Evolutionary conservation across 768 basidiomycete genomes (phyloP).

Genomic region (Pleurotus giganteus): DNA sequence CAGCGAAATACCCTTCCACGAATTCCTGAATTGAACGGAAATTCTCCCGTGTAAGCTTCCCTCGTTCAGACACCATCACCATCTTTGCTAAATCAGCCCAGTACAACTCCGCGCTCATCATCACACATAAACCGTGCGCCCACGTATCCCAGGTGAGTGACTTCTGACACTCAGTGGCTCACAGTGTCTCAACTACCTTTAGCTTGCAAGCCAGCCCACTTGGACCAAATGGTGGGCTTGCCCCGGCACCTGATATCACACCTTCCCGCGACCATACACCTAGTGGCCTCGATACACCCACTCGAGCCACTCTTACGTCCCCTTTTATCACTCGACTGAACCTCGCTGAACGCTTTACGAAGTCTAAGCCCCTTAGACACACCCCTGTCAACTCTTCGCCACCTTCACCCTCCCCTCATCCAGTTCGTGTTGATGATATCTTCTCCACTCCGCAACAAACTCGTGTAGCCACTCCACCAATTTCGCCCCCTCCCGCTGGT

Average conservation of each 20-base stretch:
- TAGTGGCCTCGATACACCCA: conserved; percentile 26
- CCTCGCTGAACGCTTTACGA: conserved; percentile 22
- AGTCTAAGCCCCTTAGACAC: conserved; percentile 13
- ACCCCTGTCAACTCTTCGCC: conserved; percentile 15
- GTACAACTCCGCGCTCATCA: background rate
- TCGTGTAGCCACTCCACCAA: conserved; percentile 20
- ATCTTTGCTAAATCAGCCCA: background rate
- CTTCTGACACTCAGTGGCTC: background rate
- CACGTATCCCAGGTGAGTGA: background rate
- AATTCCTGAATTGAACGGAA: conserved; percentile 1
- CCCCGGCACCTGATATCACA: conserved; percentile 17
- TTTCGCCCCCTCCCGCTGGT: conserved; percentile 32
- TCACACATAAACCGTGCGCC: background rate
- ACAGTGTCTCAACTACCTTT: background rate
- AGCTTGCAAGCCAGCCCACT: conserved; percentile 20
- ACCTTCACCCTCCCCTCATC: conserved; percentile 13
- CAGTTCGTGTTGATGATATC: conserved; percentile 24
- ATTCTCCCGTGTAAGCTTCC: background rate
- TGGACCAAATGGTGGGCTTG: conserved; percentile 13
- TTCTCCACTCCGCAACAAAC: conserved; percentile 24
- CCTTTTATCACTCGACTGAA: conserved; percentile 43
- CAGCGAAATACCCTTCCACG: conserved; percentile 20
- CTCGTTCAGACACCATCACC: background rate
- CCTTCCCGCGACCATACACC: conserved; percentile 20
- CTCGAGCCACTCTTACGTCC: conserved; percentile 38